Percentiles rank a stretch among this genome's conserved stretches.
phyloP scores from a whole-genome alignment of 176 grass and related monocot genomes.

The Tillandsia leiboldiana region DNA sequence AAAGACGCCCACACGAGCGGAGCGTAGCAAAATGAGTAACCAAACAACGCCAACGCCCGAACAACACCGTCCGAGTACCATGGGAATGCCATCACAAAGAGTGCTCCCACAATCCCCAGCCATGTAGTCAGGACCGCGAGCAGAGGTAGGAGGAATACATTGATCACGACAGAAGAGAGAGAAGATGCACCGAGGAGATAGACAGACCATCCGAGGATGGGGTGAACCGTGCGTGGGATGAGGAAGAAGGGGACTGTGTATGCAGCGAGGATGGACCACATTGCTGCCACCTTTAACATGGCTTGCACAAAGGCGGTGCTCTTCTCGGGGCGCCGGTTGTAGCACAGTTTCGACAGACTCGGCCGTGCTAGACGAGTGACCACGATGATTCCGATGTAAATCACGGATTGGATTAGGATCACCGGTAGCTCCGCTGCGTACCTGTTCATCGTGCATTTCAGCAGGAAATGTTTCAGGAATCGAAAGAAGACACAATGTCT shows the following conservation, averaged over 20 bases:
- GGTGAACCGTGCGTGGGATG: conserved; percentile 73
- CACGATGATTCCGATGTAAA: conserved; percentile 55
- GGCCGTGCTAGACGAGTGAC: conserved; percentile 57
- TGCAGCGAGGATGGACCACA: conserved; percentile 41
- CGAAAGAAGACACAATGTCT: background rate
- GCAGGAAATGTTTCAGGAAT: conserved; percentile 14
- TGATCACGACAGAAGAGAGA: conserved; percentile 50
- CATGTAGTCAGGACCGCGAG: conserved; percentile 54
- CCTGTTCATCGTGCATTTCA: conserved; percentile 26
- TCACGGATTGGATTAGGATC: conserved; percentile 52
- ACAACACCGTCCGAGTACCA: conserved; percentile 73
- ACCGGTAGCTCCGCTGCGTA: conserved; percentile 73
- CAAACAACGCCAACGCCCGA: conserved; percentile 56
- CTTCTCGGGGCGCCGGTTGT: conserved; percentile 65
- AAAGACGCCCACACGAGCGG: conserved; percentile 64
- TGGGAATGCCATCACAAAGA: conserved; percentile 81
- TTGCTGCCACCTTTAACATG: conserved; percentile 48
- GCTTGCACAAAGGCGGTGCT: conserved; percentile 40
- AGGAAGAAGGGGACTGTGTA: conserved; percentile 85
- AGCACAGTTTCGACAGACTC: conserved; percentile 63
- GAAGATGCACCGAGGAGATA: conserved; percentile 63
- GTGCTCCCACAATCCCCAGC: conserved; percentile 40
- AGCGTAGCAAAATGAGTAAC: conserved; percentile 45
- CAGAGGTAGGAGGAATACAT: conserved; percentile 54
- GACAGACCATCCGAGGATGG: conserved; percentile 80